phyloP scores from a whole-genome alignment of 805 yeast species.

The Monosporozyma aerobia region DNA sequence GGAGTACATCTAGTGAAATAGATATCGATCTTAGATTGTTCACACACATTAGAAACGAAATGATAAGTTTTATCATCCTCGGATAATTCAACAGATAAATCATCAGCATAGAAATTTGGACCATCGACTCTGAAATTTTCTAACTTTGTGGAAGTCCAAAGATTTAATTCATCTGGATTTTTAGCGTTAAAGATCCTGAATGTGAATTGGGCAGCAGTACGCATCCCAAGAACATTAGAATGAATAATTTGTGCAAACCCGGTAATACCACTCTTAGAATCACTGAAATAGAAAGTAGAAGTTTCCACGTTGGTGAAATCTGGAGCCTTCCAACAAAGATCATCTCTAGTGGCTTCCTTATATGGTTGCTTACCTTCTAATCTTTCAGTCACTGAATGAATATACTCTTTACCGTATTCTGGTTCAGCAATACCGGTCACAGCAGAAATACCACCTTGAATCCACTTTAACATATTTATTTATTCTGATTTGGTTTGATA shows the following conservation, averaged over 20 bases:
- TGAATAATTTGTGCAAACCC: slow-evolving; percentile 95
- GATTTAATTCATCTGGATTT: slow-evolving; percentile 19
- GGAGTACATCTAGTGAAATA: slow-evolving; percentile 51
- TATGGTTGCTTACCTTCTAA: slow-evolving; percentile 50
- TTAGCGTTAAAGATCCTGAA: slow-evolving; percentile 54
- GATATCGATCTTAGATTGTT: slow-evolving; percentile 64
- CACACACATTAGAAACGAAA: slow-evolving; percentile 54
- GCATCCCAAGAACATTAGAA: slow-evolving; percentile 81
- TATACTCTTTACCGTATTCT: slow-evolving; percentile 87
- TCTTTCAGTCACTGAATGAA: slow-evolving; percentile 67
- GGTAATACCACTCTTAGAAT: slow-evolving; percentile 48
- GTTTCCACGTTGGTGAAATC: slow-evolving; percentile 88
- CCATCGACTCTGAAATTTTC: slow-evolving; percentile 70
- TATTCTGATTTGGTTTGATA: background rate
- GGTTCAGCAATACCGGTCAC: slow-evolving; percentile 98
- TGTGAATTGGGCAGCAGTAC: slow-evolving; percentile 88
- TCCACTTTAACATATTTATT: slow-evolving; percentile 60
- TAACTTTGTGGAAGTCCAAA: slow-evolving; percentile 90
- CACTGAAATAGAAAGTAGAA: slow-evolving; percentile 79
- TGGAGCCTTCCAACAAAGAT: slow-evolving; percentile 69
- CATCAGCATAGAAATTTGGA: slow-evolving; percentile 69
- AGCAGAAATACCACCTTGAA: slow-evolving; percentile 79
- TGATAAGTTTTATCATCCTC: slow-evolving; percentile 47
- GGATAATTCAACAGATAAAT: slow-evolving; percentile 52
- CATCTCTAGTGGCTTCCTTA: slow-evolving; percentile 51